A percentile compares a stretch with the other conserved stretches of the same genome.
These are phyloP conservation scores for Shiraia bambusicola DNA, from an alignment of 2,329 filamentous ascomycete genomes.

Conservation along the genomic window DNA sequence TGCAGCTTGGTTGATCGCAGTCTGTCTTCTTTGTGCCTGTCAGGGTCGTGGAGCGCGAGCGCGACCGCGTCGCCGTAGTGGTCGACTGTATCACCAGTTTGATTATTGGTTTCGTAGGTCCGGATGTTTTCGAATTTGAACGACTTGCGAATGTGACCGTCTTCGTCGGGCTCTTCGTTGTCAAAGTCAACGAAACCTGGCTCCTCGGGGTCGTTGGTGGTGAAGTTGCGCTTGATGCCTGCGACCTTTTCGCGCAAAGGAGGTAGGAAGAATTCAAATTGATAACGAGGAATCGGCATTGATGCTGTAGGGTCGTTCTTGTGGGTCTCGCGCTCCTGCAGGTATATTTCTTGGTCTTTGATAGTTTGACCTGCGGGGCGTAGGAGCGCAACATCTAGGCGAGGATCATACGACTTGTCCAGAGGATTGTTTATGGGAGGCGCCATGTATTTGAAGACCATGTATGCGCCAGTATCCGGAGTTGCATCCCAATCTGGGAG, in stretches of 20 bases:
- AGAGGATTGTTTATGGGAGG: slow-evolving; percentile 55
- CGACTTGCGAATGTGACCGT: slow-evolving; percentile 50
- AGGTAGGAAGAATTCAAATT: slow-evolving; percentile 63
- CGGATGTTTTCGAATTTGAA: slow-evolving; percentile 60
- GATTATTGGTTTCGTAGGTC: slow-evolving; percentile 61
- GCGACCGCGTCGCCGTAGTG: slow-evolving; percentile 59
- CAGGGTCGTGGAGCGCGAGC: slow-evolving; percentile 59
- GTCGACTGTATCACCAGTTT: slow-evolving; percentile 54
- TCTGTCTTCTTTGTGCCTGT: slow-evolving; percentile 42
- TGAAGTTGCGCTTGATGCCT: slow-evolving; percentile 59
- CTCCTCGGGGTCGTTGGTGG: slow-evolving; percentile 49
- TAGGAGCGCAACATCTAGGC: slow-evolving; percentile 61
- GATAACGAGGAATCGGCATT: slow-evolving; percentile 56
- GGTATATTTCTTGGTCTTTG: slow-evolving; percentile 53
- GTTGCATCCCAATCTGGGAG: slow-evolving; percentile 63
- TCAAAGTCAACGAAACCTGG: slow-evolving; percentile 31
- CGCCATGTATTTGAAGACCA: slow-evolving; percentile 62
- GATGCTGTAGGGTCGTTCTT: slow-evolving; percentile 53
- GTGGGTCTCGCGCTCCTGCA: slow-evolving; percentile 46
- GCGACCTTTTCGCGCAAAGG: slow-evolving; percentile 49
- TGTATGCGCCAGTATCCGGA: slow-evolving; percentile 60
- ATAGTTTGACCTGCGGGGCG: slow-evolving; percentile 57
- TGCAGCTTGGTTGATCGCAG: slow-evolving; percentile 37
- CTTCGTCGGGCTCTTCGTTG: slow-evolving; percentile 40
- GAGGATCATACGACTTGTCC: slow-evolving; percentile 55